These are phyloP conservation scores for Xylaria sp. DNA, from an alignment of 2,329 filamentous ascomycete species.

Conservation along the genomic window DNA sequence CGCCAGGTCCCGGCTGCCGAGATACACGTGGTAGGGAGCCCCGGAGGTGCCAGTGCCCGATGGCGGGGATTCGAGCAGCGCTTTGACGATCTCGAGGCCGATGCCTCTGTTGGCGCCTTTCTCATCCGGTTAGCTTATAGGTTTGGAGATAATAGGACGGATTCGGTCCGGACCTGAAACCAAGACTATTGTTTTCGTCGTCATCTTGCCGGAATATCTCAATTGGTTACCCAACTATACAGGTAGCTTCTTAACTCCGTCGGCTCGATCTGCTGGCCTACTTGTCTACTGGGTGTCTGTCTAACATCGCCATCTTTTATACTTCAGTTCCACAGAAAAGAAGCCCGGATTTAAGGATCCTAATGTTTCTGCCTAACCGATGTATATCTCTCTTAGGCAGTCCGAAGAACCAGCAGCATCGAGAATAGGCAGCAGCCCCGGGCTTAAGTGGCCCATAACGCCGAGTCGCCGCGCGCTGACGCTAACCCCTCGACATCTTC, in stretches of 20 bases:
- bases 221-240: not conserved
- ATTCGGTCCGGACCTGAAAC: conserved; percentile 34
- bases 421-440: not conserved
- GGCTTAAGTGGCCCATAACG: conserved; percentile 21
- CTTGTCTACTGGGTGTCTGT: not conserved
- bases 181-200: conserved; percentile 40
- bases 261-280: not conserved
- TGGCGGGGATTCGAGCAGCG: conserved; percentile 32
- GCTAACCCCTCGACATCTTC: too few relatives aligned
- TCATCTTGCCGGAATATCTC: conserved; percentile 16
- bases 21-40: conserved; percentile 41
- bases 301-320: not conserved
- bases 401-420: not conserved
- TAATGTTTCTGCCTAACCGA: not conserved
- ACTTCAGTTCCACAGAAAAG: not conserved
- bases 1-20: conserved; percentile 37
- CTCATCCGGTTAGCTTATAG: not conserved
- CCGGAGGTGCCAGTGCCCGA: conserved; percentile 6
- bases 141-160: not conserved
- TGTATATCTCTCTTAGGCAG: not conserved
- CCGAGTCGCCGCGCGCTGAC: not conserved
- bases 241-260: not conserved
- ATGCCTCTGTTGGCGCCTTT: conserved; percentile 42
- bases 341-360: not conserved
- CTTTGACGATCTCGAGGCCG: conserved; percentile 39